phyloP scores from a whole-genome alignment of 345 rosid species.

The Capsella bursapastoris region DNA sequence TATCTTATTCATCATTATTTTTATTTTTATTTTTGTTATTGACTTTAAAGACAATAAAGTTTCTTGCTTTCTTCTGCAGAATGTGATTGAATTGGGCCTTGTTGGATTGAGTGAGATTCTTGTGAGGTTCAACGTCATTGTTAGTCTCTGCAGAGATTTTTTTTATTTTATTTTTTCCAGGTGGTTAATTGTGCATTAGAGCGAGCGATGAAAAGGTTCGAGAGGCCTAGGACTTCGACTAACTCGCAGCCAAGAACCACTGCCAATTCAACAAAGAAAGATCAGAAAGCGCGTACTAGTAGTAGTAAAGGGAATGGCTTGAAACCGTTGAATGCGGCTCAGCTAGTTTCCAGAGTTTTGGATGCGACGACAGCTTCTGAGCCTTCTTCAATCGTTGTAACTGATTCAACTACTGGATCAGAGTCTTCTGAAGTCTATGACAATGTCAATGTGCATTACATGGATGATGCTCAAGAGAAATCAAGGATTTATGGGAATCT shows the following conservation, averaged over 20 bases:
- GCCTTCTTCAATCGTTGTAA: constrained; percentile 30
- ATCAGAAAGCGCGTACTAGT: constrained; percentile 31
- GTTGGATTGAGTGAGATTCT: neutral
- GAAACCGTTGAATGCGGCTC: constrained; percentile 45
- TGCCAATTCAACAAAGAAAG: constrained; percentile 33
- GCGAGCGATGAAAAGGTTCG: constrained; percentile 38
- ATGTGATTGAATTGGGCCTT: neutral
- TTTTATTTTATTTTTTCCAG: neutral
- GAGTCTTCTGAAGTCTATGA: constrained; percentile 69
- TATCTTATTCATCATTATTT: neutral
- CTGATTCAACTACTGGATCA: constrained; percentile 64
- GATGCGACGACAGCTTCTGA: constrained; percentile 35
- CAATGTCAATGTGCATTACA: constrained; percentile 63
- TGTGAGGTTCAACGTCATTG: neutral
- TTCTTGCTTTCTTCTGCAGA: constrained; percentile 26
- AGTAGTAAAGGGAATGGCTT: constrained; percentile 35
- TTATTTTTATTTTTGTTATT: neutral
- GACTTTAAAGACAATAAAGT: neutral
- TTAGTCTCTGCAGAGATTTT: neutral
- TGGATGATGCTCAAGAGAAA: constrained; percentile 65
- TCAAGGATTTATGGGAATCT: constrained; percentile 34
- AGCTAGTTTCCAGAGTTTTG: constrained; percentile 45
- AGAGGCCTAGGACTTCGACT: constrained; percentile 40
- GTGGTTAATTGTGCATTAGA: neutral
- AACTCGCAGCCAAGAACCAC: constrained; percentile 27